A percentile compares a stretch with the other conserved stretches of the same genome.
phyloP scores from a whole-genome alignment of 768 basidiomycete genomes.

The Tremella mesenterica region DNA sequence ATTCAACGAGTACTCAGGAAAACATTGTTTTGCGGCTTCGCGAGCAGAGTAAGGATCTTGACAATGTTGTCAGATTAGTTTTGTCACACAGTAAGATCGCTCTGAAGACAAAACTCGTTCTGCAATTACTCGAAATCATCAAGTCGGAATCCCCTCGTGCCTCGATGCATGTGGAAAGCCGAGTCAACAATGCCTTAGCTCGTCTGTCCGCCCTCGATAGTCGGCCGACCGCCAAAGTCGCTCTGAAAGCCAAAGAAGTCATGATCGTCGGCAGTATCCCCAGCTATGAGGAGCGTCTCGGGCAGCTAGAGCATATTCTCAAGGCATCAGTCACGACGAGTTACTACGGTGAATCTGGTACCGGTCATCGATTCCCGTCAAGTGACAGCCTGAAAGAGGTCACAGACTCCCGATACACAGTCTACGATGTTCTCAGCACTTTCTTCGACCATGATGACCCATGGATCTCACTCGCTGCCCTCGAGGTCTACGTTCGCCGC shows the following conservation, averaged over 20 bases:
- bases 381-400: conserved; percentile 82
- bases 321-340: conserved; percentile 77
- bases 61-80: conserved; percentile 74
- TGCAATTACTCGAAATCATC: conserved; percentile 79
- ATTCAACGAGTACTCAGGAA: conserved; percentile 62
- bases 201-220: conserved; percentile 79
- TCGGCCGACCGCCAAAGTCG: conserved; percentile 83
- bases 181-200: conserved; percentile 66
- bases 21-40: conserved; percentile 79
- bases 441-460: conserved; percentile 86
- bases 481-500: conserved; percentile 91
- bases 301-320: conserved; percentile 90
- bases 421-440: conserved; percentile 89
- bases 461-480: conserved; percentile 78
- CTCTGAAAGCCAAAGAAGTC: conserved; percentile 93
- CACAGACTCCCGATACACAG: conserved; percentile 90
- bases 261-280: conserved; percentile 94
- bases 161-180: conserved; percentile 64
- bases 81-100: conserved; percentile 93
- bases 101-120: conserved; percentile 79
- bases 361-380: conserved; percentile 66
- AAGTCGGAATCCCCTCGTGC: conserved; percentile 61
- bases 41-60: conserved; percentile 86
- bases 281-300: conserved; percentile 84
- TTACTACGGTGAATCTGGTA: conserved; percentile 77